Conservation (phyloP, 352 stramenopile genomes). For the Pythium myriotylum region DNA sequence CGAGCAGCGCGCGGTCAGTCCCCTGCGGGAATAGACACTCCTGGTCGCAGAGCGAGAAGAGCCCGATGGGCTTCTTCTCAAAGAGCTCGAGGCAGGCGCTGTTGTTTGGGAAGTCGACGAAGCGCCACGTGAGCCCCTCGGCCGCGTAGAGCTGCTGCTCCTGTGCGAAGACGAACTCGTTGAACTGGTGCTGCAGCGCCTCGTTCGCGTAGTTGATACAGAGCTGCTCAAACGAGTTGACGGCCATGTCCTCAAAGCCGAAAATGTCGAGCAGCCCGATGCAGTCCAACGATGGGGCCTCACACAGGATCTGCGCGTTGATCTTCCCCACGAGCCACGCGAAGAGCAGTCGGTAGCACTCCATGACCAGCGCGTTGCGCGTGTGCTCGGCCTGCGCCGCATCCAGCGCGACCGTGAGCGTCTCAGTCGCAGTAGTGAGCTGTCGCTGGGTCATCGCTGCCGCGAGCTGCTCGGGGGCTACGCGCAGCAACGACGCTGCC, state of each 20-base stretch:
- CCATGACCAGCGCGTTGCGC: constrained; percentile 91
- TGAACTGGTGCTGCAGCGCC: constrained; percentile 88
- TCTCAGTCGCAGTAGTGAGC: constrained; percentile 72
- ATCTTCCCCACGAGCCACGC: constrained; percentile 94
- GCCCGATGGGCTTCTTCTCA: constrained; percentile 70
- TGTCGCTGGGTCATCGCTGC: constrained; percentile 65
- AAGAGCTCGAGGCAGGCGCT: constrained; percentile 76
- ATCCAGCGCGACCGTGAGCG: constrained; percentile 69
- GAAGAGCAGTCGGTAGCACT: constrained; percentile 92
- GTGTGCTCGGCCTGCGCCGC: constrained; percentile 71
- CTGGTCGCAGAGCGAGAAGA: constrained; percentile 85
- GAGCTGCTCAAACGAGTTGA: constrained; percentile 90
- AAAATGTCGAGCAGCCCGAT: constrained; percentile 90
- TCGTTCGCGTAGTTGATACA: constrained; percentile 93
- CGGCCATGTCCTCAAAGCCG: constrained; percentile 86
- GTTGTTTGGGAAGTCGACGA: constrained; percentile 86
- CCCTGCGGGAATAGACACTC: constrained; percentile 83
- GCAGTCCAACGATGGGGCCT: constrained; percentile 36
- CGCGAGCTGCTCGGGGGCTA: constrained; percentile 53
- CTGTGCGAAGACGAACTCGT: constrained; percentile 92
- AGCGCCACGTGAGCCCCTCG: constrained; percentile 75
- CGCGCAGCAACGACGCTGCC: constrained; percentile 58
- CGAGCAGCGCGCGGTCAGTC: constrained; percentile 68
- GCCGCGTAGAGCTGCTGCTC: constrained; percentile 78
- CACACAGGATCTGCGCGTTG: constrained; percentile 78